Conservation (phyloP, 495 filamentous ascomycete genomes). For the Neurospora sp. region DNA sequence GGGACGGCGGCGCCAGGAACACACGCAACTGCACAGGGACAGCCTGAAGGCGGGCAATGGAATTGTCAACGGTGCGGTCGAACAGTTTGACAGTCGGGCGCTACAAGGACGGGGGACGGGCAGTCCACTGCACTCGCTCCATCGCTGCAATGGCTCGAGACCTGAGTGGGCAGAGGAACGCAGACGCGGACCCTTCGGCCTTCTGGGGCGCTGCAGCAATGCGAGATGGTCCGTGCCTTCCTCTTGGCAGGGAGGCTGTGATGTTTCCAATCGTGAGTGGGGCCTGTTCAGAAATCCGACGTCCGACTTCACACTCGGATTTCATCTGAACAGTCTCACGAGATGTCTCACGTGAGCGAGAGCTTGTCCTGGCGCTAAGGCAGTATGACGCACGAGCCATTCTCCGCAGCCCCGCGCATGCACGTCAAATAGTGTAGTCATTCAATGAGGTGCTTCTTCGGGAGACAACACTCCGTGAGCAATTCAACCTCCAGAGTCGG, state of each 20-base stretch:
- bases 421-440: neutral
- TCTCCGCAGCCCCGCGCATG: neutral
- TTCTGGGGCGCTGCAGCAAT: constrained; percentile 4
- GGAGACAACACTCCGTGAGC: neutral
- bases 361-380: neutral
- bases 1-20: neutral
- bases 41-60: neutral
- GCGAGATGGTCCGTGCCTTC: constrained; percentile 17
- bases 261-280: neutral
- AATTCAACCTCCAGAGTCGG: neutral
- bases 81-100: neutral
- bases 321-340: neutral
- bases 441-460: neutral
- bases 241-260: constrained; percentile 22
- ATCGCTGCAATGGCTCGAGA: neutral
- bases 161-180: constrained; percentile 1
- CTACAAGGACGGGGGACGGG: neutral
- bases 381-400: neutral
- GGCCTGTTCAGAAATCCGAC: neutral
- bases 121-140: neutral
- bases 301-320: neutral
- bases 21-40: neutral
- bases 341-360: neutral
- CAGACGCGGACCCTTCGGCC: constrained; percentile 22
- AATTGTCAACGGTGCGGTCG: neutral